Conservation (phyloP, 2,329 filamentous ascomycete species). For the Cordyceps tenuipes region DNA sequence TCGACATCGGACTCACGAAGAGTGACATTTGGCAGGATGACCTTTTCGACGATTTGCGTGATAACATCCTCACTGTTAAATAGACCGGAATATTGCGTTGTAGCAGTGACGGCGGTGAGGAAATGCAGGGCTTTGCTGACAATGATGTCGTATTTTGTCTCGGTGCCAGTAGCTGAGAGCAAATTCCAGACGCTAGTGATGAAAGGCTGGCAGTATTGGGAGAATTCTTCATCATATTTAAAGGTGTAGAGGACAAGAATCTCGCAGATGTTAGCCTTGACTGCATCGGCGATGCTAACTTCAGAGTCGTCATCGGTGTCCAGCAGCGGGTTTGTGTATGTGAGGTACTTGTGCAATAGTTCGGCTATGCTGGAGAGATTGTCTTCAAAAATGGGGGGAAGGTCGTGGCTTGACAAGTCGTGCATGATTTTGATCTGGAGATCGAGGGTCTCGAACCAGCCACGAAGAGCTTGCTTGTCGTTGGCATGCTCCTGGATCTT, state of each 20-base stretch:
- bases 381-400: conserved; percentile 90
- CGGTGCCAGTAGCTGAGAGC: conserved; percentile 73
- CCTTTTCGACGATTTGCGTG: conserved; percentile 86
- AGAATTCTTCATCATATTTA: conserved; percentile 95
- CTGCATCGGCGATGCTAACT: conserved; percentile 72
- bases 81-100: conserved; percentile 65
- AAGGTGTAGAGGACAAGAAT: conserved; percentile 80
- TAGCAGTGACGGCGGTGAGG: conserved; percentile 77
- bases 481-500: conserved; percentile 66
- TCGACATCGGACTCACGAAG: conserved; percentile 90
- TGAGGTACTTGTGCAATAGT: conserved; percentile 86
- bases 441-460: conserved; percentile 78
- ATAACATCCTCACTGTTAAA: conserved; percentile 80
- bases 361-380: conserved; percentile 68
- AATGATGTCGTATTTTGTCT: conserved; percentile 89
- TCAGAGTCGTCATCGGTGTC: conserved; percentile 85
- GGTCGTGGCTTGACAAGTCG: conserved; percentile 94
- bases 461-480: conserved; percentile 66
- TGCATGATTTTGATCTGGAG: conserved; percentile 87
- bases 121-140: conserved; percentile 95
- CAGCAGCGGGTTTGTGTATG: conserved; percentile 76
- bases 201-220: conserved; percentile 69
- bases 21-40: conserved; percentile 86
- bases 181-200: conserved; percentile 87
- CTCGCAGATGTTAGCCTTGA: conserved; percentile 91